These are phyloP conservation scores for Parastagonospora avenae DNA, from an alignment of 2,329 filamentous ascomycete species.

Conservation along the genomic window DNA sequence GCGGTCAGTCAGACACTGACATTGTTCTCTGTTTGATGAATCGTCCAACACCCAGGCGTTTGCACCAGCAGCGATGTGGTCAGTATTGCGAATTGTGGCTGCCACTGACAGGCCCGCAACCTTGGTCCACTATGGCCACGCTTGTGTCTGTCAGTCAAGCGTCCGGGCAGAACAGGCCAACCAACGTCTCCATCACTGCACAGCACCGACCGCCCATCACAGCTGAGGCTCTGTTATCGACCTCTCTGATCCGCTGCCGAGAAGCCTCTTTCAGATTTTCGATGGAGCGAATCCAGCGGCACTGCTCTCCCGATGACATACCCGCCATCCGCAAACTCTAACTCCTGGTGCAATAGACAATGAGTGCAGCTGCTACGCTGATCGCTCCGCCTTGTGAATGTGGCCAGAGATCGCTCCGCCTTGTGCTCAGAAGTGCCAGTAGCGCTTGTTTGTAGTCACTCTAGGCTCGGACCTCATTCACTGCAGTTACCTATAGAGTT, in stretches of 20 bases:
- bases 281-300: conserved; percentile 16
- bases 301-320: conserved; percentile 10
- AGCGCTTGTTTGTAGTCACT: conserved; percentile 9
- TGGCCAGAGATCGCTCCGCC: conserved; percentile 33
- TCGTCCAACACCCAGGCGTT: conserved; percentile 8
- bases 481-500: conserved; percentile 15
- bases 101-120: conserved; percentile 37
- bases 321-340: conserved; percentile 13
- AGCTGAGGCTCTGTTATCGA: conserved; percentile 18
- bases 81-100: conserved; percentile 39
- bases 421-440: conserved; percentile 17
- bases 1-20: neutral
- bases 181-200: conserved; percentile 22
- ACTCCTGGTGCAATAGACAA: conserved; percentile 8
- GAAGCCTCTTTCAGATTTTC: conserved; percentile 23
- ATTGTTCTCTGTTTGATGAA: neutral
- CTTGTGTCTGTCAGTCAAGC: conserved; percentile 41
- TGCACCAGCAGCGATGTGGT: conserved; percentile 13
- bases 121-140: conserved; percentile 31
- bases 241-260: conserved; percentile 9
- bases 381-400: conserved; percentile 41
- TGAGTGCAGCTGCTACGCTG: conserved; percentile 26
- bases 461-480: conserved; percentile 7
- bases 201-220: conserved; percentile 18
- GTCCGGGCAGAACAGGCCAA: conserved; percentile 31